Base-by-base conservation (phyloP, 2,329 filamentous ascomycete species). In the Fusarium subtropicale region DNA sequence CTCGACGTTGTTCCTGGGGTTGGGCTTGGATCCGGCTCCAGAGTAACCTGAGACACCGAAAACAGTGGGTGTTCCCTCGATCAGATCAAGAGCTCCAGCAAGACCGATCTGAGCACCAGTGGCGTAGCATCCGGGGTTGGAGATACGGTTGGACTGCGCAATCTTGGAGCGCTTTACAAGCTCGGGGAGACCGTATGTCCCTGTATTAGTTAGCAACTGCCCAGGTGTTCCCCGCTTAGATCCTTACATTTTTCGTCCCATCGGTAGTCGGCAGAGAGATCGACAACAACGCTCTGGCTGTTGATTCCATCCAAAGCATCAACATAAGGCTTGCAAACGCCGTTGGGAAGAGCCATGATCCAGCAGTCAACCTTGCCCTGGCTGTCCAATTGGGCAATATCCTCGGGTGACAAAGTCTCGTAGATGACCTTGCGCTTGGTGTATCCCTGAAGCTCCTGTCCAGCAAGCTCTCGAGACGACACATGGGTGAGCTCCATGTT, bases 341-440 rank as follows among this genome's bases (percentile, higher is more conserved):
- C 92, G 76, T 98, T 99, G 45, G 95, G 96, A 31, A 98, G 88
- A 36, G 96, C 96, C 92, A 98, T 96, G 45, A 98, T 92, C 94
- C 94, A 98, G 82, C 92, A 96, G 82, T 98, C 95, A 51, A 98
- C 90, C 75, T 94, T 88, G 53, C 92, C 92, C 33, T 91, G 89
- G 78, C 92, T 90, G 67, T 96, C 92, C 88, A 98, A 34, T 60
- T 90, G 87, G 68, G 90, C 89, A 15, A 97, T 90, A 72, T 98
- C 95, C 71, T 98, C 95, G 9, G 93, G 88, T 58, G 88, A 90
- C 45, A 98, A 85, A 79, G 94, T 97, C 80, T 97, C 93, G 81
- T 99, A 99, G 68, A 89, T 93, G 72, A 99, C 92, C 65, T 97
- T 90, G 68, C 92, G 89, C 87, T 97, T 98, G 75, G 88, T 89